Base-by-base conservation (phyloP, 2,329 filamentous ascomycete genomes). In the Myriangium duriaei region DNA sequence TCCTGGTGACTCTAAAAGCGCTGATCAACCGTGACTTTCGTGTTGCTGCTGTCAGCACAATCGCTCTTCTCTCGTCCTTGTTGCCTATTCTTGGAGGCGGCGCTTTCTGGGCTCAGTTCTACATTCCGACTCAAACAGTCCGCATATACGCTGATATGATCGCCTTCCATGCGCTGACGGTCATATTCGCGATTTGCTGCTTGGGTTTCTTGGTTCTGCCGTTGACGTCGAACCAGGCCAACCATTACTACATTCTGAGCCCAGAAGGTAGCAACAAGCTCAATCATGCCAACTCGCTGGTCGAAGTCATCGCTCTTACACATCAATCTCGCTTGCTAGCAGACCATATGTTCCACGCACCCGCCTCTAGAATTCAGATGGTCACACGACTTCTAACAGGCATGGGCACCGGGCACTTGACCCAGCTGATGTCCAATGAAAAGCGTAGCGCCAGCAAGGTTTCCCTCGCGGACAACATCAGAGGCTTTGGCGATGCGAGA, bases 281-380 rank as follows among this genome's bases (percentile, higher is more conserved):
- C 0, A 85, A 92, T 53, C 68, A 69, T 4, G 76, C 82, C 29
- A 72, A 69, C 43, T 83, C 72, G 32, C 67, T 92, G 12, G 81
- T 81, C 1, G 84, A 87, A 54, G 67, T 87, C 14, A 71, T 92
- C 48, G 79, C 76, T 51, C 87, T 88, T 54, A 66, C 88, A 30
- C 76, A 82, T 42, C 77, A 79, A 47, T 78, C 77, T 30, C 78
- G 79, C 15, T 64, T 92, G 12, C 64, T 83, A 2, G 66, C 72
- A 4, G 86, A 94, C 51, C 68, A 76, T 7, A 72, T 80, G 0
- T 88, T 95, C 54, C 69, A 76, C 35, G 71, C 76, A 26, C 74
- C 79, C 2, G 65, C 68, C 17, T 76, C 69, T n/a, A 79, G 77
- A 46, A 65, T 65, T 0, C 79, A 86, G 46, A 68, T 95, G 13